phyloP scores from a whole-genome alignment of 2,329 filamentous ascomycete species.

The Zalaria obscura region DNA sequence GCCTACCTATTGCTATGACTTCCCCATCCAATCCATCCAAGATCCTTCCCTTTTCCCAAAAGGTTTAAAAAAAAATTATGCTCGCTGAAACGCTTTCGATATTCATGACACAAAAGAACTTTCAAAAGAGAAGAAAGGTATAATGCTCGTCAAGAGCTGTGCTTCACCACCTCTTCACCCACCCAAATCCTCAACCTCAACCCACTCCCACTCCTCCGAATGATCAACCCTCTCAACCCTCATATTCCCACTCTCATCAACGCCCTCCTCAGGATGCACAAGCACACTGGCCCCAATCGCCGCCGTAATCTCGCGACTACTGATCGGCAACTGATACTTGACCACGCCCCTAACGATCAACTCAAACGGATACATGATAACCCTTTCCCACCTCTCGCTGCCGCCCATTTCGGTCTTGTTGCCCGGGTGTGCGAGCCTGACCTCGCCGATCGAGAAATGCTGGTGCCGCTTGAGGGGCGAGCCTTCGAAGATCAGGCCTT shows the following conservation, averaged over 20 bases:
- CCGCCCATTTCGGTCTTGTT: constrained; percentile 77
- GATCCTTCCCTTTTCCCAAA: too few relatives aligned
- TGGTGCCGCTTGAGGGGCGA: constrained; percentile 66
- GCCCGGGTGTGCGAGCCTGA: constrained; percentile 69
- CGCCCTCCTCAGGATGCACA: constrained; percentile 25
- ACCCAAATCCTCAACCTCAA: constrained; percentile 9
- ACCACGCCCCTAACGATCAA: constrained; percentile 83
- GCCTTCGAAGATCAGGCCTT: constrained; percentile 74
- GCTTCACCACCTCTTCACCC: not conserved
- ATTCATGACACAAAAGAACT: constrained; percentile 2
- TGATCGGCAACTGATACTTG: constrained; percentile 59
- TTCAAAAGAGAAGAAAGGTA: not conserved
- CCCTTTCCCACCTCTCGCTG: constrained; percentile 75
- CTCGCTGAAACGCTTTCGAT: constrained; percentile 3
- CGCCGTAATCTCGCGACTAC: constrained; percentile 38
- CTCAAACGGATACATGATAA: constrained; percentile 84
- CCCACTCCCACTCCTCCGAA: constrained; percentile 17
- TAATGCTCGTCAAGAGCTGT: not conserved
- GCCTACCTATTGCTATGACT: too few relatives aligned
- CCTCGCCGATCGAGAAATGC: constrained; percentile 64
- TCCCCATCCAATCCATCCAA: too few relatives aligned
- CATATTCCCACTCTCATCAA: constrained; percentile 16
- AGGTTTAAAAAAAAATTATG: not conserved
- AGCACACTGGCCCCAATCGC: constrained; percentile 27
- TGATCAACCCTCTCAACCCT: constrained; percentile 13